phyloP scores from a whole-genome alignment of 257 asterid genomes.

The Agastache rugosa region DNA sequence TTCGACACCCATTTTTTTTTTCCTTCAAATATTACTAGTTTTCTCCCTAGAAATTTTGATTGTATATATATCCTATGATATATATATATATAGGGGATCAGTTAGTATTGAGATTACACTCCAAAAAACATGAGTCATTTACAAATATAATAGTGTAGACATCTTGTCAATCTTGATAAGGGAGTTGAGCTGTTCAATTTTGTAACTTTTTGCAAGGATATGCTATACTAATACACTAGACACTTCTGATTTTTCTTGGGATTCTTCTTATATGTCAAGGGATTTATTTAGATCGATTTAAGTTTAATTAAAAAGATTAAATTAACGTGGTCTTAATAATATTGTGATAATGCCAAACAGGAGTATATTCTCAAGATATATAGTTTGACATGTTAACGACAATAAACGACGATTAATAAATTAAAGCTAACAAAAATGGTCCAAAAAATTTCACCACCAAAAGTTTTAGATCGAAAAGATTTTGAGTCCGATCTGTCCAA shows the following conservation, averaged over 20 bases:
- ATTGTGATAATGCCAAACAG: too few relatives aligned
- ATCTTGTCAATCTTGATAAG: constrained; percentile 25
- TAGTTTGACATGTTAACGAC: too few relatives aligned
- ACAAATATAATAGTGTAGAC: too few relatives aligned
- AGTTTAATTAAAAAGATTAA: too few relatives aligned
- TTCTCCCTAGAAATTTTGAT: neutral
- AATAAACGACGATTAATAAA: too few relatives aligned
- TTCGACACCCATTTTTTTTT: constrained; percentile 48
- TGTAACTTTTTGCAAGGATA: constrained; percentile 10
- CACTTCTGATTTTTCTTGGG: neutral
- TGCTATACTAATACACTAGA: neutral
- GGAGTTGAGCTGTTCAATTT: constrained; percentile 23
- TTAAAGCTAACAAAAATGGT: too few relatives aligned
- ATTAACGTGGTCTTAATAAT: too few relatives aligned
- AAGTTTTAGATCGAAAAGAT: too few relatives aligned
- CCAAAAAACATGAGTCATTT: neutral
- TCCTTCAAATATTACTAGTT: neutral
- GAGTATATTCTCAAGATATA: too few relatives aligned
- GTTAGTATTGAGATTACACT: neutral
- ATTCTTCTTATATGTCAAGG: neutral
- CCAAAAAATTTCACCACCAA: too few relatives aligned
- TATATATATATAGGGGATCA: neutral
- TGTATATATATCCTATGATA: neutral
- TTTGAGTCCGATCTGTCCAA: too few relatives aligned
- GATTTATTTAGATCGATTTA: neutral